These are phyloP conservation scores for Venturia effusa DNA, from an alignment of 2,329 filamentous ascomycete genomes.

Conservation along the genomic window DNA sequence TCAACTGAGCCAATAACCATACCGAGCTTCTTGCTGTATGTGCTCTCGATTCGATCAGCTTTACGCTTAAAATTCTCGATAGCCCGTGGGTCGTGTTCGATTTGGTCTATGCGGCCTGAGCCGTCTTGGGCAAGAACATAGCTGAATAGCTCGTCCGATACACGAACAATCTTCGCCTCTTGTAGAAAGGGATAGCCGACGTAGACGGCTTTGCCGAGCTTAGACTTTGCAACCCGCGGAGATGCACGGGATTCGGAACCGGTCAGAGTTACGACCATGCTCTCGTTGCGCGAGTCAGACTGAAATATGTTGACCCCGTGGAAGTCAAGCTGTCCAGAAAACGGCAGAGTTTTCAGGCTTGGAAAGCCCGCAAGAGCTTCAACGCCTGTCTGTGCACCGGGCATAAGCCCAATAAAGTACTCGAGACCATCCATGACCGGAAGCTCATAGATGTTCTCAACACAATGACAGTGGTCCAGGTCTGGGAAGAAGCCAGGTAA, in stretches of 20 bases:
- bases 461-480: slow-evolving; percentile 73
- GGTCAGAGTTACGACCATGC: slow-evolving; percentile 79
- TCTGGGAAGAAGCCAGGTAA: slow-evolving; percentile 85
- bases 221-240: slow-evolving; percentile 60
- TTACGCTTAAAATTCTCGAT: slow-evolving; percentile 79
- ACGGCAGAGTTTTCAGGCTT: slow-evolving; percentile 74
- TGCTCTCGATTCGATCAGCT: slow-evolving; percentile 69
- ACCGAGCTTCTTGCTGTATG: slow-evolving; percentile 83
- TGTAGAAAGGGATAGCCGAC: slow-evolving; percentile 93
- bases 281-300: slow-evolving; percentile 90
- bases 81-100: slow-evolving; percentile 62
- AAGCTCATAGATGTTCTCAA: slow-evolving; percentile 93
- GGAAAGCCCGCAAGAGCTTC: slow-evolving; percentile 90
- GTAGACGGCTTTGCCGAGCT: slow-evolving; percentile 75
- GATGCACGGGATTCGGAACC: slow-evolving; percentile 63
- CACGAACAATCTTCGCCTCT: slow-evolving; percentile 78
- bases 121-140: slow-evolving; percentile 62
- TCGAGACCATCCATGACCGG: slow-evolving; percentile 85
- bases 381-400: slow-evolving; percentile 70
- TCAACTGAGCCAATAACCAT: slow-evolving; percentile 81
- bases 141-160: slow-evolving; percentile 88
- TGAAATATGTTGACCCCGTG: slow-evolving; percentile 93
- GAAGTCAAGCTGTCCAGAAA: slow-evolving; percentile 70
- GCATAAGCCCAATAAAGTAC: slow-evolving; percentile 71
- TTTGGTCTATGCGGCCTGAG: slow-evolving; percentile 49